Evolutionary conservation across 306 rosid genomes (phyloP).

Genomic region (Cucurbita maxima): DNA sequence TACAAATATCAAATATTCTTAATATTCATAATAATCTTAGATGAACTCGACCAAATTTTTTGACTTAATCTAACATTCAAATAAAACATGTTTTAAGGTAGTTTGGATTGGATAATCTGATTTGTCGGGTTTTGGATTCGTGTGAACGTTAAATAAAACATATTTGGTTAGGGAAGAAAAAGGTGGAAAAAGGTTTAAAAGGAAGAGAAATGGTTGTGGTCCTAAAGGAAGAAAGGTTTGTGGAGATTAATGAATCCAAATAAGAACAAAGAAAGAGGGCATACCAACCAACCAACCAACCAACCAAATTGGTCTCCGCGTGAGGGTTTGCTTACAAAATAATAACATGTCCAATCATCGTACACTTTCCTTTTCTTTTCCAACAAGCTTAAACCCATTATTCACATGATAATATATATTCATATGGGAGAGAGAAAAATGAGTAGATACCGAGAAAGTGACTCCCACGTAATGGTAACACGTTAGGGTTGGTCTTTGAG

Average conservation of each 20-base stretch:
- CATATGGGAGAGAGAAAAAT: background rate
- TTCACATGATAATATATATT: background rate
- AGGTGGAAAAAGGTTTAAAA: background rate
- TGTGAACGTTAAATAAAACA: too few species aligned
- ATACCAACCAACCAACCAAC: background rate
- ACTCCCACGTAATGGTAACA: too few species aligned
- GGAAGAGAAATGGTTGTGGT: background rate
- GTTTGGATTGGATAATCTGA: too few species aligned
- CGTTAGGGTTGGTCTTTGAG: too few species aligned
- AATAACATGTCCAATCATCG: background rate
- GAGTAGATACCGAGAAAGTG: too few species aligned
- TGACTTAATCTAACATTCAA: too few species aligned
- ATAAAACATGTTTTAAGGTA: too few species aligned
- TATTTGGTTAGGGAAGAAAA: background rate
- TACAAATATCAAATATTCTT: too few species aligned
- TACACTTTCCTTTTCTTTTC: background rate
- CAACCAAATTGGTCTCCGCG: slow-evolving; percentile 7
- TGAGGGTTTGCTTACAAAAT: background rate
- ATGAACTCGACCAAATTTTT: too few species aligned
- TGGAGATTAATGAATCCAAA: background rate
- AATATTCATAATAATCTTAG: too few species aligned
- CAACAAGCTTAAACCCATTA: background rate
- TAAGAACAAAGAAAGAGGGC: background rate
- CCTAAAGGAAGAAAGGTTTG: background rate
- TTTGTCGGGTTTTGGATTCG: too few species aligned